Conservation (phyloP, 1,284 basidiomycete genomes). For the Trichosporon sp. region DNA sequence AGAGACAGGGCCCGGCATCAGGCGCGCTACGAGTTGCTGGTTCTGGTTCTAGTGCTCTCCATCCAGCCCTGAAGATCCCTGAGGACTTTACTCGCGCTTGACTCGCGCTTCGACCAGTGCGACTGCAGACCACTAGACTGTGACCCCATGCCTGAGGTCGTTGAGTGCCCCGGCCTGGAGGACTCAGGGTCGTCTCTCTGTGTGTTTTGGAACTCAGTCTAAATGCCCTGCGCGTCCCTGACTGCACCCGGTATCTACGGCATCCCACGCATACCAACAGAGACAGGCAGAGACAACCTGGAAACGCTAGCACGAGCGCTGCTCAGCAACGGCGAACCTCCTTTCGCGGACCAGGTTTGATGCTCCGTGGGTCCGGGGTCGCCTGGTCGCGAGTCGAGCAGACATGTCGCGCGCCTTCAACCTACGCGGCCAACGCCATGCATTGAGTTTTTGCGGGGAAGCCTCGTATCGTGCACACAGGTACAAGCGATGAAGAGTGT, state of each 20-base stretch:
- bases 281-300: too few species aligned
- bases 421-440: too few species aligned
- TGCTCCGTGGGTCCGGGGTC: not conserved
- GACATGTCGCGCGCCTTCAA: too few species aligned
- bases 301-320: not conserved
- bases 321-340: not conserved
- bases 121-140: not conserved
- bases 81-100: not conserved
- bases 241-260: constrained; percentile 13
- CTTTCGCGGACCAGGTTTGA: not conserved
- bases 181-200: not conserved
- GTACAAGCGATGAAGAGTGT: not conserved
- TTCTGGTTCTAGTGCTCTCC: constrained; percentile 10
- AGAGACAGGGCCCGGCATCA: not conserved
- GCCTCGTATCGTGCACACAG: not conserved
- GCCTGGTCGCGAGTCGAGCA: too few species aligned
- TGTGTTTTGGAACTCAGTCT: constrained; percentile 18
- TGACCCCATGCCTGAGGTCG: not conserved
- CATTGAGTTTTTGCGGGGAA: not conserved
- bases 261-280: constrained; percentile 10
- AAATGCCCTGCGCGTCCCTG: not conserved
- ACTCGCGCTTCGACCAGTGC: not conserved
- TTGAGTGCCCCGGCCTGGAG: not conserved
- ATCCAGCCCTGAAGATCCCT: not conserved
- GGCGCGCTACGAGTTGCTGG: constrained; percentile 1